Base-by-base conservation (phyloP, 441 rosid species). In the Brassica hybrid region DNA sequence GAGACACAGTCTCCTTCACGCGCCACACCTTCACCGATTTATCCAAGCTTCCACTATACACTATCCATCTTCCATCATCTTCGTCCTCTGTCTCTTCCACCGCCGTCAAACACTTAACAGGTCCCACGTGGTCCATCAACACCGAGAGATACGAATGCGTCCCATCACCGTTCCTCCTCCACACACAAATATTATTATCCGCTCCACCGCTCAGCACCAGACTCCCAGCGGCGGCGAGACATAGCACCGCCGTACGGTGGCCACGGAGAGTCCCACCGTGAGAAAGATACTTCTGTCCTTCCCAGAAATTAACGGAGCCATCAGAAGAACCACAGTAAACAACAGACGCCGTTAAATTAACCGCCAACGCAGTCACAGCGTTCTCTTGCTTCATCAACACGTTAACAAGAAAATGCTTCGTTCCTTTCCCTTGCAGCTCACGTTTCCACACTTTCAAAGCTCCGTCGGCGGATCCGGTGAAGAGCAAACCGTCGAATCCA, bases 11-110 rank as follows among this genome's bases (percentile, higher is more conserved):
- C 56, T 86, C 88, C 2, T 78, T 67, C 67, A 88, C 88, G 73
- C 88, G 88, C 94, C 94, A 89, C 7, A 89, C 85, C 67, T 87
- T 89, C 71, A 89, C 91, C 23, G 91, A 85, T 79, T 83, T 84
- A 21, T 88, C 94, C 72, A 89, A 68, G 62, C 94, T 89, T 25
- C 91, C 91, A 11, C 91, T 89, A 38, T 88, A 86, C 34, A 88
- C 84, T 34, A 62, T 82, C 85, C 87, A 85, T 73, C 85, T 80
- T n/a, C 68, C 56, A 14, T 80, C 38, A 2, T 50, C 59, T 0
- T 66, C 67, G 1, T 30, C 65, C 18, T 65, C 69, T 2, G 10
- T 34, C 18, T 72, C 88, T 69, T 74, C 84, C 71, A 77, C 84
- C 8, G 89, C 81, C 65, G 90, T 80, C 7, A 89, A 23, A 74